Evolutionary conservation across 139 green algal genomes (phyloP).

Genomic region (Tetratostichococcus sp.): DNA sequence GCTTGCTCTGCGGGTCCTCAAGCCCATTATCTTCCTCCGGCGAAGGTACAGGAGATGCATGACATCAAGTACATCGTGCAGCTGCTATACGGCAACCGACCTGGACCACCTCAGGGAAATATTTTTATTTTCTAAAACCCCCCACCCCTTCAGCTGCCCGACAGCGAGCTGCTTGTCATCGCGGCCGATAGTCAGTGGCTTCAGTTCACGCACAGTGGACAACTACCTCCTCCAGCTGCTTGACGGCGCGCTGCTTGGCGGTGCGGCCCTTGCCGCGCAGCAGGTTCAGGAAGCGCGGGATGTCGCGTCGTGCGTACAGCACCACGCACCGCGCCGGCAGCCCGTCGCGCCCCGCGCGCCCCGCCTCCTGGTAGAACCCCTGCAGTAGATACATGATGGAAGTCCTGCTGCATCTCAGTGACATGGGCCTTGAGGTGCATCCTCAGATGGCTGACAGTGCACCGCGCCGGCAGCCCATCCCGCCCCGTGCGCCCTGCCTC

Average conservation of each 20-base stretch:
- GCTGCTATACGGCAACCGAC: neutral
- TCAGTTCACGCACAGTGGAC: neutral
- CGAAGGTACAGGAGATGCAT: neutral
- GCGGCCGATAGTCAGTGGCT: neutral
- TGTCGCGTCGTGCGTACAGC: slow-evolving; percentile 36
- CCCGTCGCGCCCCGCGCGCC: slow-evolving; percentile 68
- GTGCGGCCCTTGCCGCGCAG: slow-evolving; percentile 15
- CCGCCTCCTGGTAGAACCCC: slow-evolving; percentile 67
- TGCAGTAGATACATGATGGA: neutral
- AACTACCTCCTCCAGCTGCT: slow-evolving; percentile 41
- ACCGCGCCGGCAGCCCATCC: slow-evolving; percentile 54
- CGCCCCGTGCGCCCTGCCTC: slow-evolving; percentile 69
- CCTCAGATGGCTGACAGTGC: no score
- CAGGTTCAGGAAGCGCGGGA: slow-evolving; percentile 34
- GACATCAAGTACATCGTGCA: neutral
- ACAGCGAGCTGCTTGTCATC: neutral
- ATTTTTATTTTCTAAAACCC: no score
- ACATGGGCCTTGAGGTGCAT: no score
- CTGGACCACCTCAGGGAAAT: no score
- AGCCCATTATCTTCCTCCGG: neutral
- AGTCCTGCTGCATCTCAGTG: neutral
- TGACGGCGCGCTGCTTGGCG: slow-evolving; percentile 22
- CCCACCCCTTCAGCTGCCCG: neutral
- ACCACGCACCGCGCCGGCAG: slow-evolving; percentile 50
- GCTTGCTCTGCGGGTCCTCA: no score